Conservation (phyloP, 352 stramenopile species). For the Phytophthora ramorum region DNA sequence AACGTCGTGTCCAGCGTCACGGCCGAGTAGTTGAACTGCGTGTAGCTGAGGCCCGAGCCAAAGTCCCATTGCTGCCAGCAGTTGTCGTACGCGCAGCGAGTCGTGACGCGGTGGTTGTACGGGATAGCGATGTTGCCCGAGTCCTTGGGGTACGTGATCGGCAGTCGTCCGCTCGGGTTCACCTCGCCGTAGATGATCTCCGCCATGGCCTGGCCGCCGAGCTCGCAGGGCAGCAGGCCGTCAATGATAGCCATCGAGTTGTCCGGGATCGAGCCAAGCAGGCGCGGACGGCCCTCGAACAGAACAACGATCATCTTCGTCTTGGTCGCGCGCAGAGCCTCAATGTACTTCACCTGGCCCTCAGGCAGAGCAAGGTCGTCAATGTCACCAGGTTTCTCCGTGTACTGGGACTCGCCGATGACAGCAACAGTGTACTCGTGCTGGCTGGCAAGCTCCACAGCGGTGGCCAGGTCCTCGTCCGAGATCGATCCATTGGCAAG, state of each 20-base stretch:
- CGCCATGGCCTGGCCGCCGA: conserved; percentile 80
- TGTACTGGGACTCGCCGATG: conserved; percentile 79
- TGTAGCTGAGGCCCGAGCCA: conserved; percentile 72
- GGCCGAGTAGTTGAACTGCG: conserved; percentile 57
- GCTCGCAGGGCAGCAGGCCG: conserved; percentile 71
- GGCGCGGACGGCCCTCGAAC: conserved; percentile 74
- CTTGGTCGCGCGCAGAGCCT: conserved; percentile 56
- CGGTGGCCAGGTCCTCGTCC: conserved; percentile 51
- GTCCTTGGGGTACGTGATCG: conserved; percentile 84
- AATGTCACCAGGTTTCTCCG: conserved; percentile 88
- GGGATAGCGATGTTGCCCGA: conserved; percentile 59
- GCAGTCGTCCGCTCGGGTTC: conserved; percentile 80
- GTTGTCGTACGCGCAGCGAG: conserved; percentile 47
- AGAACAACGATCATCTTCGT: conserved; percentile 85
- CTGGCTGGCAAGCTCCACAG: conserved; percentile 49
- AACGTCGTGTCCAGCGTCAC: conserved; percentile 46
- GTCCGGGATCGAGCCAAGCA: conserved; percentile 59
- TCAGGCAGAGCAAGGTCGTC: conserved; percentile 64
- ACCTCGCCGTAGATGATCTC: conserved; percentile 80
- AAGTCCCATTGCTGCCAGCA: conserved; percentile 75
- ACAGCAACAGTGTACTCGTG: conserved; percentile 69
- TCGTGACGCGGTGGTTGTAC: conserved; percentile 73
- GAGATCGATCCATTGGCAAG: conserved; percentile 55
- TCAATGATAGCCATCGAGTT: conserved; percentile 77
- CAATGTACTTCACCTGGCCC: conserved; percentile 79